These are phyloP conservation scores for Metschnikowia kofuensis DNA, from an alignment of 805 yeast species.

Conservation along the genomic window DNA sequence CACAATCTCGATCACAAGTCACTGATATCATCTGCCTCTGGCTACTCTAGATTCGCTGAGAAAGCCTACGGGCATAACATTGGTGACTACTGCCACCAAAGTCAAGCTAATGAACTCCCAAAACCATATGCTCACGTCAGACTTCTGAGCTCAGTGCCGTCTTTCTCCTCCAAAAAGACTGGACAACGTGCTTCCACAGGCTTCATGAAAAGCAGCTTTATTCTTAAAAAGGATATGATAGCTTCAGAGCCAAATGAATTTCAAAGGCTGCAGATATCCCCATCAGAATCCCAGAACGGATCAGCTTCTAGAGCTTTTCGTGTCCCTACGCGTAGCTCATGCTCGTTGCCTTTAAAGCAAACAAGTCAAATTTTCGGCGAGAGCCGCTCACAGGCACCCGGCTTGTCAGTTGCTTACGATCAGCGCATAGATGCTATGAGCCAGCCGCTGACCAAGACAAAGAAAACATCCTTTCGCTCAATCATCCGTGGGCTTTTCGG, in stretches of 20 bases:
- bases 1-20: slow-evolving; percentile 38
- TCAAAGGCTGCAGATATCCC: slow-evolving; percentile 27
- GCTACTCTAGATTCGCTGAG: slow-evolving; percentile 8
- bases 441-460: slow-evolving; percentile 27
- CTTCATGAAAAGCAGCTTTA: slow-evolving; percentile 42
- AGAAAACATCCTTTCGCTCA: slow-evolving; percentile 12
- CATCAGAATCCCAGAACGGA: background rate
- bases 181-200: slow-evolving; percentile 37
- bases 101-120: slow-evolving; percentile 4
- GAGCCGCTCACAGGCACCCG: background rate
- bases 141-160: slow-evolving; percentile 16
- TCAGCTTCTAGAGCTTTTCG: background rate
- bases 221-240: slow-evolving; percentile 40
- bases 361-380: background rate
- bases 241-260: slow-evolving; percentile 25
- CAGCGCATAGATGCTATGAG: background rate
- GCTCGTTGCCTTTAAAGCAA: slow-evolving; percentile 5
- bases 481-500: slow-evolving; percentile 11
- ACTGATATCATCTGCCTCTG: slow-evolving; percentile 34
- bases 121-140: slow-evolving; percentile 12
- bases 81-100: slow-evolving; percentile 13
- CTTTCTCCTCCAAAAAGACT: slow-evolving; percentile 8
- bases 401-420: background rate
- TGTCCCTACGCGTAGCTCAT: slow-evolving; percentile 4
- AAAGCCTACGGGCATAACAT: slow-evolving; percentile 10